phyloP scores from a whole-genome alignment of 805 yeast species.

The Yamadazyma phyllophila region DNA sequence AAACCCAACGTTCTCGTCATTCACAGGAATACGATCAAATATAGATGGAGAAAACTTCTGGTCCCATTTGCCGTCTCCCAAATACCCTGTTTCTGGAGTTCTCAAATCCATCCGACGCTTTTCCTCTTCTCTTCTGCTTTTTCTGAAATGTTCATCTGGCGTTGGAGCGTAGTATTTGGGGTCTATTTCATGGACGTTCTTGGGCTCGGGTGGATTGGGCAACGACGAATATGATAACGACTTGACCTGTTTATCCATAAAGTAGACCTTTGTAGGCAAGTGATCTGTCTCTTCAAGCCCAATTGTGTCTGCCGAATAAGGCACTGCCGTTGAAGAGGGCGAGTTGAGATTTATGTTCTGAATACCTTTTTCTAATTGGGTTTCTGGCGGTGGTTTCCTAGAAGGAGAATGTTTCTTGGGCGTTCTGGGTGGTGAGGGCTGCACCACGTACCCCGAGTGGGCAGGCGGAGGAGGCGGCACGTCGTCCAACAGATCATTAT shows the following conservation, averaged over 20 bases:
- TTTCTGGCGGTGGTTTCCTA: conserved; percentile 19
- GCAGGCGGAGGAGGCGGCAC: conserved; percentile 17
- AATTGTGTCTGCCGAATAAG: conserved; percentile 44
- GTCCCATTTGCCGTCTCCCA: conserved; percentile 37
- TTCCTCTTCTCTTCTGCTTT: conserved; percentile 17
- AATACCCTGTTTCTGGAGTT: conserved; percentile 36
- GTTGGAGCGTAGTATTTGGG: conserved; percentile 47
- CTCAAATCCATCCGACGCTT: conserved; percentile 26
- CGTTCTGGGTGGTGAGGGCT: conserved; percentile 6
- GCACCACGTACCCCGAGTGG: not conserved
- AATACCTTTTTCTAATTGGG: not conserved
- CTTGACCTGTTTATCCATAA: conserved; percentile 33
- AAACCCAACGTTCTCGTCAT: conserved; percentile 21
- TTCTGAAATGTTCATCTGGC: conserved; percentile 41
- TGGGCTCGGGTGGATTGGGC: conserved; percentile 20
- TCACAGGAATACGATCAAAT: conserved; percentile 26
- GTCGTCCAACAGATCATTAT: not conserved
- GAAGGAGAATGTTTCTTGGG: conserved; percentile 13
- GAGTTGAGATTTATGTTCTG: conserved; percentile 7
- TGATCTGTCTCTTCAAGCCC: conserved; percentile 29
- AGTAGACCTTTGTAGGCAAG: conserved; percentile 35
- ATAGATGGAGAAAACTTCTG: conserved; percentile 33
- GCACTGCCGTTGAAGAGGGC: conserved; percentile 21
- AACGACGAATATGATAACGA: conserved; percentile 24
- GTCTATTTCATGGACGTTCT: conserved; percentile 28